Percentiles rank a stretch among this genome's conserved stretches.
These are phyloP conservation scores for Paratinospora sagittata DNA, from an alignment of 164 flowering plant genomes.

Conservation along the genomic window DNA sequence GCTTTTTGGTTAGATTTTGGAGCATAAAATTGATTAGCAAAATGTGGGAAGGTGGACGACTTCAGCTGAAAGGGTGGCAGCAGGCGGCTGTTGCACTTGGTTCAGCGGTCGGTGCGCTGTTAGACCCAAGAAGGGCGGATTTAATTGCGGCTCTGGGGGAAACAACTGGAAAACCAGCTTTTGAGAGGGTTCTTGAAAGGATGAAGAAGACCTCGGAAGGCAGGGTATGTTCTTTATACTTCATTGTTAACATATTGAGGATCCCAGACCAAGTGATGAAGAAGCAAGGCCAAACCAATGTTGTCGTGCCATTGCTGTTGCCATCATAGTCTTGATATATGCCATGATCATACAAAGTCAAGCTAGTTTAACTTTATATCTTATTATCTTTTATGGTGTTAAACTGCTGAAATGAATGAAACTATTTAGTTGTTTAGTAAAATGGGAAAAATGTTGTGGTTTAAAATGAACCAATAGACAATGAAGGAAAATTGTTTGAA, in stretches of 20 bases:
- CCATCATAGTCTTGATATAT: background rate
- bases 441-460: background rate
- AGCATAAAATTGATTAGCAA: background rate
- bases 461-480: background rate
- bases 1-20: background rate
- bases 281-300: too few species aligned
- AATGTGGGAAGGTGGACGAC: slow-evolving; percentile 47
- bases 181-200: slow-evolving; percentile 71
- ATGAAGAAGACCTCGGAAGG: slow-evolving; percentile 88
- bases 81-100: slow-evolving; percentile 84
- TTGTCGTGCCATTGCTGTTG: too few species aligned
- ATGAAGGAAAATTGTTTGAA: background rate
- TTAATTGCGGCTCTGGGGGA: slow-evolving; percentile 93
- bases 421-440: background rate
- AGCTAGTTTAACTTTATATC: background rate
- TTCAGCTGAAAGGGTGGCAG: slow-evolving; percentile 75
- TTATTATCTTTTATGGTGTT: background rate
- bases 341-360: background rate
- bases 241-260: background rate
- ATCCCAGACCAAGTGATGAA: too few species aligned
- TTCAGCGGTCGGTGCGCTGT: slow-evolving; percentile 82
- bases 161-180: slow-evolving; percentile 92
- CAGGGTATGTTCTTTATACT: slow-evolving; percentile 33
- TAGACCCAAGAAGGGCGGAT: slow-evolving; percentile 87
- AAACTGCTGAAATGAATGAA: background rate